Conservation (phyloP, 257 asterid species). For the Solanum sparsipilum region DNA sequence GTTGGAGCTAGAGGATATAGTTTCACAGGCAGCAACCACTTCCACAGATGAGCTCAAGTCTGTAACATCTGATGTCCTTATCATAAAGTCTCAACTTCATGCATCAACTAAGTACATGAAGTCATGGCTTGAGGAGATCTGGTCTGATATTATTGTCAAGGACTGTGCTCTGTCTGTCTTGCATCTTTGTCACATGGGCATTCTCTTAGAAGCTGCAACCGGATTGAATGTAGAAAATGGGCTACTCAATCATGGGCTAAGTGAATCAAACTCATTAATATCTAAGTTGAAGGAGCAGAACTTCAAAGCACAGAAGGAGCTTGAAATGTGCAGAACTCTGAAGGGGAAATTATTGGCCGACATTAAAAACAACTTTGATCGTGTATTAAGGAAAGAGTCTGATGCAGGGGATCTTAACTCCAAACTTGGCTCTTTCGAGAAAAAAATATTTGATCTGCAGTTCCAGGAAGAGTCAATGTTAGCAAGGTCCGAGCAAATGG, state of each 20-base stretch:
- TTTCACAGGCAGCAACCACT: constrained; percentile 38
- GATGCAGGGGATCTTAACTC: constrained; percentile 54
- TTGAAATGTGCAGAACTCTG: constrained; percentile 64
- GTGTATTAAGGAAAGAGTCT: constrained; percentile 62
- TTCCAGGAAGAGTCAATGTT: constrained; percentile 75
- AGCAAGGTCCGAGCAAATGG: constrained; percentile 64
- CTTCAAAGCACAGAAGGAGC: constrained; percentile 56
- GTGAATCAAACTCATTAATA: constrained; percentile 56
- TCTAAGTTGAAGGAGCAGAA: constrained; percentile 75
- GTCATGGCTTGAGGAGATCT: constrained; percentile 72
- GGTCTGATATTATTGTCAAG: constrained; percentile 83
- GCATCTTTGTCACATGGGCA: constrained; percentile 92
- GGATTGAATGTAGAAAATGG: constrained; percentile 86
- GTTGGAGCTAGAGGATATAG: constrained; percentile 50
- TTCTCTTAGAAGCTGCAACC: constrained; percentile 68
- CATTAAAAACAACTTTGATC: constrained; percentile 53
- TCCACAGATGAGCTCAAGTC: constrained; percentile 38
- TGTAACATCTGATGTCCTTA: constrained; percentile 33
- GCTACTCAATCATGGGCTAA: constrained; percentile 65
- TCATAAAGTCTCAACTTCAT: constrained; percentile 40
- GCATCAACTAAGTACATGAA: constrained; percentile 41
- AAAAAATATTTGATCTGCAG: constrained; percentile 62
- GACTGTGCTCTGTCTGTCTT: constrained; percentile 78
- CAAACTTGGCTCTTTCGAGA: constrained; percentile 55
- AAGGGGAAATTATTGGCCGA: constrained; percentile 79